A percentile compares a stretch with the other conserved stretches of the same genome.
These are phyloP conservation scores for Periconia sp. DNA, from an alignment of 2,329 filamentous ascomycete genomes.

Conservation along the genomic window DNA sequence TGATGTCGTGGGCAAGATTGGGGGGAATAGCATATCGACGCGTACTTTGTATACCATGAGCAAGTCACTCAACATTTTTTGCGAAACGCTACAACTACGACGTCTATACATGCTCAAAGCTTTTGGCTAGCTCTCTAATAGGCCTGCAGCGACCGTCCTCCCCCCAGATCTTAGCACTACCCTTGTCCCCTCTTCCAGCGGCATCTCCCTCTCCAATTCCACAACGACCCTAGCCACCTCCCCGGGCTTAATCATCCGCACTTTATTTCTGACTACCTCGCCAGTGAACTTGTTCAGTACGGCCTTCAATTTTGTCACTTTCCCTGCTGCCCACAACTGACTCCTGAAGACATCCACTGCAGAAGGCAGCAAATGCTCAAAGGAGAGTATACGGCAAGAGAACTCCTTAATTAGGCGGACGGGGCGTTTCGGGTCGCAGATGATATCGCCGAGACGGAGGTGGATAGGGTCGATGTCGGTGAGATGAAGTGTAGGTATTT, in stretches of 20 bases:
- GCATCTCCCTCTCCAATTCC: constrained; percentile 74
- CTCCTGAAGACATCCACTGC: constrained; percentile 88
- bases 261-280: constrained; percentile 78
- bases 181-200: constrained; percentile 78
- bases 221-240: constrained; percentile 78
- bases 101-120: too few species aligned
- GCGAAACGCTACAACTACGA: too few species aligned
- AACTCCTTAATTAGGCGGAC: constrained; percentile 76
- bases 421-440: constrained; percentile 73
- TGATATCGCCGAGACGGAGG: constrained; percentile 77
- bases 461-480: constrained; percentile 84
- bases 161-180: constrained; percentile 83
- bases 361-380: constrained; percentile 89
- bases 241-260: constrained; percentile 81
- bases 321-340: constrained; percentile 77
- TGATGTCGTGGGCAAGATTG: too few species aligned
- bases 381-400: constrained; percentile 83
- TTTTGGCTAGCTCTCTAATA: constrained; percentile 65
- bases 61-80: too few species aligned
- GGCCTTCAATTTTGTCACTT: constrained; percentile 73
- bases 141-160: constrained; percentile 83
- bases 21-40: too few species aligned
- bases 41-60: too few species aligned
- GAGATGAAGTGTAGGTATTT: constrained; percentile 85
- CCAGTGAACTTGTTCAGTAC: constrained; percentile 81